phyloP scores from a whole-genome alignment of 192 early-diverging fungal species.

The Linnemannia exigua region DNA sequence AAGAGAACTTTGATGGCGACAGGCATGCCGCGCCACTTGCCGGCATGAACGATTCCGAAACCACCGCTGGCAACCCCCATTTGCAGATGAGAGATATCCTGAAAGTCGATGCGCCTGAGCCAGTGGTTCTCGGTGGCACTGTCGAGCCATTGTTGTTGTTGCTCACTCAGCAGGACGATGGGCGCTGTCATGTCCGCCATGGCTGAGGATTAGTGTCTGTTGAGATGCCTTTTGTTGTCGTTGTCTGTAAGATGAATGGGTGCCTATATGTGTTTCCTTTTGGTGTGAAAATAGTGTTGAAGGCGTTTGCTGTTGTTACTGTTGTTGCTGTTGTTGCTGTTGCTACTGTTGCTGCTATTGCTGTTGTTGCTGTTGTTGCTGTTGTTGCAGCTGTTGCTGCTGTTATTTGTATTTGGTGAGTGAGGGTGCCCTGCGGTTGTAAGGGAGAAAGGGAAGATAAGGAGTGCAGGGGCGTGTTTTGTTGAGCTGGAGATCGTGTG shows the following conservation, averaged over 20 bases:
- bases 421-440: neutral
- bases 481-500: no score
- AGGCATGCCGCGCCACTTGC: conserved; percentile 38
- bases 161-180: conserved; percentile 46
- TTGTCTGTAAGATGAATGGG: neutral
- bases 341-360: neutral
- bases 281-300: neutral
- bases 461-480: no score
- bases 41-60: conserved; percentile 49
- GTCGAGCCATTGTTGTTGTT: conserved; percentile 55
- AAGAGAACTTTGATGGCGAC: conserved; percentile 54
- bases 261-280: neutral
- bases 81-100: conserved; percentile 33
- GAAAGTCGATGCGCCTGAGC: conserved; percentile 43
- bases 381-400: conserved; percentile 14
- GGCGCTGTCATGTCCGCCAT: conserved; percentile 53
- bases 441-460: no score
- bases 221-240: neutral
- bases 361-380: neutral
- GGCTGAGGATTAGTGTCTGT: neutral
- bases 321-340: neutral
- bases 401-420: conserved; percentile 12
- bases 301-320: neutral
- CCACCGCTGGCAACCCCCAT: conserved; percentile 49
- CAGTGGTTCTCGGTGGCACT: conserved; percentile 35